Conservation (phyloP, 257 asterid species). For the Primulina huaijiensis region DNA sequence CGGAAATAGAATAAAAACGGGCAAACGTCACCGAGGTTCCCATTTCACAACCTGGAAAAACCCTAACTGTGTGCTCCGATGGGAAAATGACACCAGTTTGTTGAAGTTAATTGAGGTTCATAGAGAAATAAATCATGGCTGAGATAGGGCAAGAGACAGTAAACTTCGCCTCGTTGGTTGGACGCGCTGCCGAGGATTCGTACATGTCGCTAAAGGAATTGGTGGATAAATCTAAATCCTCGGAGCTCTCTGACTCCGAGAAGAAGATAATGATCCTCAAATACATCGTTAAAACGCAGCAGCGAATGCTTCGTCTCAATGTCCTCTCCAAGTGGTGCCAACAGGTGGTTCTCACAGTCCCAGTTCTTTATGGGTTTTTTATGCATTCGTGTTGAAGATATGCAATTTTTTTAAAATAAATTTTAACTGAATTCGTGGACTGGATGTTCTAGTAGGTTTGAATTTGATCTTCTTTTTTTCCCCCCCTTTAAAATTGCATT, state of each 20-base stretch:
- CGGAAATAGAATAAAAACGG: no score
- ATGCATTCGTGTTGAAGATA: conserved; percentile 1
- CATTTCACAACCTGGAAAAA: neutral
- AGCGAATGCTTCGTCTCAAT: conserved; percentile 95
- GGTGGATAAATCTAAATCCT: conserved; percentile 79
- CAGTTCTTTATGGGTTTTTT: neutral
- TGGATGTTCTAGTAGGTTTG: no score
- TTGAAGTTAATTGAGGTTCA: conserved; percentile 21
- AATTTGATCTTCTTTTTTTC: no score
- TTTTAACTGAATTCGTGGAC: neutral
- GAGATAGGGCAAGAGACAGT: conserved; percentile 85
- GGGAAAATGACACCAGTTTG: neutral
- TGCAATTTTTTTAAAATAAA: no score
- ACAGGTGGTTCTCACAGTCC: conserved; percentile 52
- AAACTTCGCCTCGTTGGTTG: conserved; percentile 77
- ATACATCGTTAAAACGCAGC: conserved; percentile 93
- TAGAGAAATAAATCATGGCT: conserved; percentile 44
- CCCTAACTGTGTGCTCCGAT: conserved; percentile 17
- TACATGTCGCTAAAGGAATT: conserved; percentile 65
- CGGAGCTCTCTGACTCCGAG: conserved; percentile 76
- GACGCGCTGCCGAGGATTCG: conserved; percentile 84
- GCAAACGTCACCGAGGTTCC: neutral
- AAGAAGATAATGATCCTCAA: conserved; percentile 88
- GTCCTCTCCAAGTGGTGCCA: conserved; percentile 99
- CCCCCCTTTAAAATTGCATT: no score